Evolutionary conservation across 2,329 filamentous ascomycete species (phyloP).

Genomic region (Aspergillus amoenus): DNA sequence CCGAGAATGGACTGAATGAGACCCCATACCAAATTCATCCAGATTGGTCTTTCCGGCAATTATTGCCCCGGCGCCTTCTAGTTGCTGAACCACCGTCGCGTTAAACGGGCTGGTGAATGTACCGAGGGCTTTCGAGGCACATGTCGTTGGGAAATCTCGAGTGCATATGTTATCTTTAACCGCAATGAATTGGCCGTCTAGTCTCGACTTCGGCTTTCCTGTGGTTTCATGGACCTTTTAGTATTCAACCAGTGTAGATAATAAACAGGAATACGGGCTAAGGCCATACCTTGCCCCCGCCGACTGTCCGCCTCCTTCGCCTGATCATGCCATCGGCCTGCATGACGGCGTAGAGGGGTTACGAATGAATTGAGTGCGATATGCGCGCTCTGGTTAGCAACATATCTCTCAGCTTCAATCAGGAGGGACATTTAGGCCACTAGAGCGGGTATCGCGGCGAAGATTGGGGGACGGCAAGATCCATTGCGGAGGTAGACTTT

Average conservation of each 20-base stretch:
- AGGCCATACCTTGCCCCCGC: constrained; percentile 32
- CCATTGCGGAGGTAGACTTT: background rate
- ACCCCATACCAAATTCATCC: constrained; percentile 96
- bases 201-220: constrained; percentile 36
- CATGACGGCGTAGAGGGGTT: constrained; percentile 34
- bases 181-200: constrained; percentile 54
- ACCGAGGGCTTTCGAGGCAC: constrained; percentile 73
- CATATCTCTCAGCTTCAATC: constrained; percentile 45
- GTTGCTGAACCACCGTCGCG: constrained; percentile 72
- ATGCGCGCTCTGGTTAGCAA: constrained; percentile 40
- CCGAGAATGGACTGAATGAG: constrained; percentile 68
- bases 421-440: constrained; percentile 43
- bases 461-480: background rate
- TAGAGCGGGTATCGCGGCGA: background rate
- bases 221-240: background rate
- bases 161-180: constrained; percentile 80
- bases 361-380: constrained; percentile 42
- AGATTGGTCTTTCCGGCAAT: constrained; percentile 83
- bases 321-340: constrained; percentile 35
- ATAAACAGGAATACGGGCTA: background rate
- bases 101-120: constrained; percentile 74
- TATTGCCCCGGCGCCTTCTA: constrained; percentile 62
- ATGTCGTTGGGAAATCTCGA: constrained; percentile 69
- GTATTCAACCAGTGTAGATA: background rate
- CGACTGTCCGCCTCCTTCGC: constrained; percentile 39